Percentiles rank a stretch among this genome's conserved stretches.
phyloP scores from a whole-genome alignment of 257 asterid genomes.

The Avicennia marina region DNA sequence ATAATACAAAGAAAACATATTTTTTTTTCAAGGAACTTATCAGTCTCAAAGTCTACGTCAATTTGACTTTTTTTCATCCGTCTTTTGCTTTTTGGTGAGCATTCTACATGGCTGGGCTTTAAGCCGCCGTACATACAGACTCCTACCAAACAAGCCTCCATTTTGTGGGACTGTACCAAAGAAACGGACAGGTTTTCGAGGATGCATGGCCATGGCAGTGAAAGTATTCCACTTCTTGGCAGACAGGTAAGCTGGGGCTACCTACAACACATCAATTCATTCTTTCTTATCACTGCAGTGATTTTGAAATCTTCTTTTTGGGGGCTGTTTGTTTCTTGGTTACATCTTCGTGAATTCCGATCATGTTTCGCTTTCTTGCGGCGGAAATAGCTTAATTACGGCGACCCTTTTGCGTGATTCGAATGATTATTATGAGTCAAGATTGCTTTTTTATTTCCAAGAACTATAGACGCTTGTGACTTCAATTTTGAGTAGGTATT shows the following conservation, averaged over 20 bases:
- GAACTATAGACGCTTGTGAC: neutral
- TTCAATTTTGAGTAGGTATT: neutral
- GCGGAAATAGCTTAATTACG: neutral
- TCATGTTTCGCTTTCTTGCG: neutral
- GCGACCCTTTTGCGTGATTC: constrained; percentile 6
- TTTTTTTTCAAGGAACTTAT: too few relatives aligned
- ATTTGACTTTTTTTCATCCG: too few relatives aligned
- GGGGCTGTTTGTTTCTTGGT: neutral
- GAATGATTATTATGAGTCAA: neutral
- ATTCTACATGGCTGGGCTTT: too few relatives aligned
- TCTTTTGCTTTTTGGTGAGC: too few relatives aligned
- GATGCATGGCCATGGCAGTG: constrained; percentile 44
- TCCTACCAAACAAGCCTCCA: constrained; percentile 2
- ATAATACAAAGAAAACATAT: too few relatives aligned
- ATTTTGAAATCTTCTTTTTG: neutral
- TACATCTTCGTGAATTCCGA: neutral
- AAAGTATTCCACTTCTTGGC: constrained; percentile 43
- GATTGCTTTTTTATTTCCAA: neutral
- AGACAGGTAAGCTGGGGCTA: constrained; percentile 36
- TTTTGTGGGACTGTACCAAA: neutral
- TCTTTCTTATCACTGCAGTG: neutral
- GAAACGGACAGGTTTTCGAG: constrained; percentile 27
- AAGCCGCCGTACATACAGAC: too few relatives aligned
- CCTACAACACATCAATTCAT: neutral
- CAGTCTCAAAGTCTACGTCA: too few relatives aligned